Evolutionary conservation across 2,329 filamentous ascomycete species (phyloP).

Genomic region (Talaromyces atroroseus): DNA sequence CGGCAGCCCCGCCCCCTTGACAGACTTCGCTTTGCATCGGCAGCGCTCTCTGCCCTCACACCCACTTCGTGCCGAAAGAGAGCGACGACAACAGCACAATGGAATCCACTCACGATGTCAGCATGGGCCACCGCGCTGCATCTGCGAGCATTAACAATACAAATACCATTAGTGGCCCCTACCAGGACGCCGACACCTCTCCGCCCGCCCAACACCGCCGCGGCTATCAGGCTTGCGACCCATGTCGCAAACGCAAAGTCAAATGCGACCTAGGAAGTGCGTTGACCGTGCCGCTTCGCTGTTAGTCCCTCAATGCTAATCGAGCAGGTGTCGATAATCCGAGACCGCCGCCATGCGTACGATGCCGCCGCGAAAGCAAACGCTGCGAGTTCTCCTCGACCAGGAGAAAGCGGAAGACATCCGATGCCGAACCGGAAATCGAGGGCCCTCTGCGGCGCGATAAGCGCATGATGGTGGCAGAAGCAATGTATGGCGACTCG

Average conservation of each 20-base stretch:
- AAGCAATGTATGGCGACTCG: slow-evolving; percentile 31
- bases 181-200: slow-evolving; percentile 29
- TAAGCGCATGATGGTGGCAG: slow-evolving; percentile 50
- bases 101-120: slow-evolving; percentile 4
- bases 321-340: slow-evolving; percentile 72
- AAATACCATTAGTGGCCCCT: slow-evolving; percentile 15
- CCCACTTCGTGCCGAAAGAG: slow-evolving; percentile 15
- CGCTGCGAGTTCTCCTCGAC: slow-evolving; percentile 96
- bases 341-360: slow-evolving; percentile 85
- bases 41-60: not conserved
- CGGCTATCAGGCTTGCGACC: slow-evolving; percentile 46
- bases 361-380: slow-evolving; percentile 91
- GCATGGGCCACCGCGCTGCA: slow-evolving; percentile 10
- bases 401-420: slow-evolving; percentile 78
- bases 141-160: slow-evolving; percentile 14
- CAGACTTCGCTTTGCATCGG: slow-evolving; percentile 15
- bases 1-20: not conserved
- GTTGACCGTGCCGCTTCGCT: slow-evolving; percentile 10
- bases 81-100: slow-evolving; percentile 9
- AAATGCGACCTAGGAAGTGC: slow-evolving; percentile 46
- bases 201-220: slow-evolving; percentile 38
- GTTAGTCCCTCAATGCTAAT: slow-evolving; percentile 1
- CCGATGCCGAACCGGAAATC: slow-evolving; percentile 40
- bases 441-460: slow-evolving; percentile 39
- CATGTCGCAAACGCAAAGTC: slow-evolving; percentile 46